A percentile compares a stretch with the other conserved stretches of the same genome.
These are phyloP conservation scores for Karstenula rhodostoma DNA, from an alignment of 2,329 filamentous ascomycete genomes.

Conservation along the genomic window DNA sequence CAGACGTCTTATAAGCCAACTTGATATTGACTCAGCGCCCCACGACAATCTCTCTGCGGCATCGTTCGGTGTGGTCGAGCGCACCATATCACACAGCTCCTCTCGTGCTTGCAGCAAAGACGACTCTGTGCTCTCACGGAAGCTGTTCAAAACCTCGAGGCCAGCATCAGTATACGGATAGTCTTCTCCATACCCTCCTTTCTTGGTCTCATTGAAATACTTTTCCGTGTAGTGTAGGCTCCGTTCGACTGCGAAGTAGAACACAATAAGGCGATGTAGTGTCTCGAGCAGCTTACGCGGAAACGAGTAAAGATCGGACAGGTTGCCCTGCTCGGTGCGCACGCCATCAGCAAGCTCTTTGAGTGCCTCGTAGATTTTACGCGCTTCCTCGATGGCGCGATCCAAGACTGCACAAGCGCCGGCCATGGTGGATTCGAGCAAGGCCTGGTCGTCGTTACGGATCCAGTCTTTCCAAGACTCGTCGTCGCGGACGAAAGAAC, in stretches of 20 bases:
- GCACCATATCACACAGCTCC: conserved; percentile 40
- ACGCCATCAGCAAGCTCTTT: conserved; percentile 39
- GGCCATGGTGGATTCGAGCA: conserved; percentile 31
- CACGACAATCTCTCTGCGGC: conserved; percentile 30
- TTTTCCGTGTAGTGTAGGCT: conserved; percentile 29
- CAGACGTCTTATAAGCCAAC: conserved; percentile 42
- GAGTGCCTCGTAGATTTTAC: conserved; percentile 21
- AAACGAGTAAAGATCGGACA: conserved; percentile 37
- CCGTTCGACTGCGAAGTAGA: conserved; percentile 39
- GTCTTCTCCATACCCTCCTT: neutral
- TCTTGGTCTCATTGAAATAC: conserved; percentile 4
- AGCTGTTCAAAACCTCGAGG: conserved; percentile 28
- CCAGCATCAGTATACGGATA: conserved; percentile 22
- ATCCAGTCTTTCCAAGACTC: conserved; percentile 33
- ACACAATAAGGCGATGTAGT: conserved; percentile 32
- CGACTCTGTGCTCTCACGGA: conserved; percentile 23
- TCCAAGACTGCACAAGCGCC: conserved; percentile 26
- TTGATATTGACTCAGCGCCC: conserved; percentile 38
- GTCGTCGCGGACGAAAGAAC: neutral
- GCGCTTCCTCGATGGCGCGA: conserved; percentile 21
- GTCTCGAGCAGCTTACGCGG: conserved; percentile 32
- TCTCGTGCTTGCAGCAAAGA: conserved; percentile 26
- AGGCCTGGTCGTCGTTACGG: conserved; percentile 26
- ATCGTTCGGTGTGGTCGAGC: conserved; percentile 19
- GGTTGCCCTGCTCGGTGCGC: conserved; percentile 30